These are phyloP conservation scores for Cladosporium sp. DNA, from an alignment of 2,329 filamentous ascomycete genomes.

Conservation along the genomic window DNA sequence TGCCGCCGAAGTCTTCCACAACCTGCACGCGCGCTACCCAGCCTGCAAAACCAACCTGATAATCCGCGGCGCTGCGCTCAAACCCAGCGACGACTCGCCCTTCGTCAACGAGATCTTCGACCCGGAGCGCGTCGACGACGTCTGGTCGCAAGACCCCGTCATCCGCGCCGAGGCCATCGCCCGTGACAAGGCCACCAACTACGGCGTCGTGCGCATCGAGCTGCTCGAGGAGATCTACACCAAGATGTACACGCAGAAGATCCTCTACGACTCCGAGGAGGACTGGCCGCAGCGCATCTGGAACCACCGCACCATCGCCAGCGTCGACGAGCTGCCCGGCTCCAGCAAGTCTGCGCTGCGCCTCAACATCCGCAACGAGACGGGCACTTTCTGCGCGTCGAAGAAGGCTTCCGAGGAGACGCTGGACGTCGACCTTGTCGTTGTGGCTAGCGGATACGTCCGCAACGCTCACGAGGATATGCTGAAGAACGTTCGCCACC, in stretches of 20 bases:
- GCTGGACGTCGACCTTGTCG: constrained; percentile 74
- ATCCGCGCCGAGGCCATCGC: constrained; percentile 63
- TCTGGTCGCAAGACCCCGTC: constrained; percentile 67
- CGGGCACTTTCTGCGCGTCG: constrained; percentile 45
- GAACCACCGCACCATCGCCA: constrained; percentile 64
- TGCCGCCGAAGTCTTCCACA: constrained; percentile 92
- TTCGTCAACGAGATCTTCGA: constrained; percentile 99
- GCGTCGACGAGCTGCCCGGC: constrained; percentile 43
- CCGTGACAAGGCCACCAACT: constrained; percentile 83
- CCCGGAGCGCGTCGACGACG: constrained; percentile 74
- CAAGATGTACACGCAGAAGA: constrained; percentile 80
- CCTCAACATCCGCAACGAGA: constrained; percentile 59
- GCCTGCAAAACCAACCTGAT: constrained; percentile 75
- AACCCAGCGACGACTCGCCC: constrained; percentile 91
- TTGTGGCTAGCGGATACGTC: constrained; percentile 85
- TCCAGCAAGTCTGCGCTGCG: constrained; percentile 51
- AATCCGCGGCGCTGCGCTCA: constrained; percentile 79
- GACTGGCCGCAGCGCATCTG: constrained; percentile 83
- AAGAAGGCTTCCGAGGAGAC: constrained; percentile 53
- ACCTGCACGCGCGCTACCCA: constrained; percentile 78
- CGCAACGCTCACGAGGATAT: constrained; percentile 77
- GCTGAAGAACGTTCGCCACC: constrained; percentile 63
- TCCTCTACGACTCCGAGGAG: constrained; percentile 68
- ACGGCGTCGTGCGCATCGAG: constrained; percentile 87
- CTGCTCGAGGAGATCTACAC: constrained; percentile 88